Conservation (phyloP, 768 basidiomycete species). For the Amylocystis lapponica region DNA sequence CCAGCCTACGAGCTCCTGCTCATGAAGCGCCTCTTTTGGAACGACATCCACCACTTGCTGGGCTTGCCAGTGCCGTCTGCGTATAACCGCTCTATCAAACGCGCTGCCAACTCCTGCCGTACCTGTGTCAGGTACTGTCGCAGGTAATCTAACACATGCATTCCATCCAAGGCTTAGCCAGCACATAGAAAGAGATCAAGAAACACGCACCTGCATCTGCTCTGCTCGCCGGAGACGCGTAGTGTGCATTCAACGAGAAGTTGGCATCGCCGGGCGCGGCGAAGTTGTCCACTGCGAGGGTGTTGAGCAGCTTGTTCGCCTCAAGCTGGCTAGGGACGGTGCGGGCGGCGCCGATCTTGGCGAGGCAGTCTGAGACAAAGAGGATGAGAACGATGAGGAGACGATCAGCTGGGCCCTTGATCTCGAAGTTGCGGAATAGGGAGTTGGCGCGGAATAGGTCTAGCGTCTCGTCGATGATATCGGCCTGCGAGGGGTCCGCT, state of each 20-base stretch:
- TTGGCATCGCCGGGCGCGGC: constrained; percentile 93
- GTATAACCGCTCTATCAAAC: constrained; percentile 85
- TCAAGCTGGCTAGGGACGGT: constrained; percentile 72
- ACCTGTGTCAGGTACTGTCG: constrained; percentile 90
- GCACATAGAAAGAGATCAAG: not conserved
- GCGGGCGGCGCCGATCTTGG: constrained; percentile 74
- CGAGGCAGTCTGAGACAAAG: constrained; percentile 94
- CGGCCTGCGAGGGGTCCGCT: constrained; percentile 77
- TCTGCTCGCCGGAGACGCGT: constrained; percentile 71
- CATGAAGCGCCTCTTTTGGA: constrained; percentile 97
- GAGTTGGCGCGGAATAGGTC: constrained; percentile 98
- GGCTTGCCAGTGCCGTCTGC: constrained; percentile 91
- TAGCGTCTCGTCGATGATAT: constrained; percentile 94
- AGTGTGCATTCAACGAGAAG: constrained; percentile 90
- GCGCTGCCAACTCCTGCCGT: constrained; percentile 84
- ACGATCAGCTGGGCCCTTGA: constrained; percentile 95
- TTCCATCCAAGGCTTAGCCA: not conserved
- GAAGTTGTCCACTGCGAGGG: constrained; percentile 90
- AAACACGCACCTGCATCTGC: constrained; percentile 78
- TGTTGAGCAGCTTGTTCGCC: constrained; percentile 83
- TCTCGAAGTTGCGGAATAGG: constrained; percentile 99
- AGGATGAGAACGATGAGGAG: constrained; percentile 96
- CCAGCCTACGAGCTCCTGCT: constrained; percentile 85
- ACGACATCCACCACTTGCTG: constrained; percentile 99
- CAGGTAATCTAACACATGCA: constrained; percentile 62